These are phyloP conservation scores for Afroboletus lepidellus DNA, from an alignment of 1,284 basidiomycete species.

Conservation along the genomic window DNA sequence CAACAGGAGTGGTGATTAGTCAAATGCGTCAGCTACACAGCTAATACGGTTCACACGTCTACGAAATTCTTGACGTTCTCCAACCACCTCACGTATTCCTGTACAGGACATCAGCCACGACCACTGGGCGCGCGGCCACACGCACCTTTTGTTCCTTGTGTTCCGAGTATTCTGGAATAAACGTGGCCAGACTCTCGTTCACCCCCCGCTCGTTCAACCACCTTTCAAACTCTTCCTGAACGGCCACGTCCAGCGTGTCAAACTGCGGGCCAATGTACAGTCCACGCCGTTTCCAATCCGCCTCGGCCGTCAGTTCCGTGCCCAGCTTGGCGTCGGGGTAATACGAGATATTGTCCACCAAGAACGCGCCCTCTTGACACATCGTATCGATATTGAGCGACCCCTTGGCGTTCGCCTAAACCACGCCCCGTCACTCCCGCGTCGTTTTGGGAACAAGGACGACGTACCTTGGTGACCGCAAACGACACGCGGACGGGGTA, in stretches of 20 bases:
- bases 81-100: constrained; percentile 95
- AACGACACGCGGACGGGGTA: constrained; percentile 79
- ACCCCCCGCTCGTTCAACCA: constrained; percentile 64
- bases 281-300: constrained; percentile 90
- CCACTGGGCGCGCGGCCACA: not conserved
- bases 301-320: constrained; percentile 80
- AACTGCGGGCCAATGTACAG: constrained; percentile 94
- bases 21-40: constrained; percentile 1
- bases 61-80: constrained; percentile 82
- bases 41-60: not conserved
- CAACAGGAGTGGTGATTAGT: constrained; percentile 20
- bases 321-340: constrained; percentile 76
- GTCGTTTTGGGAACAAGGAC: not conserved
- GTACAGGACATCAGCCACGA: constrained; percentile 13
- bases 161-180: constrained; percentile 84
- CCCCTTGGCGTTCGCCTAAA: constrained; percentile 52
- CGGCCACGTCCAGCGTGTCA: constrained; percentile 82
- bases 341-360: constrained; percentile 88
- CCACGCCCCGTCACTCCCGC: constrained; percentile 2
- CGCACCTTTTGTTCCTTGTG: constrained; percentile 86
- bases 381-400: constrained; percentile 80
- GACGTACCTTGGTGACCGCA: constrained; percentile 78
- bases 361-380: constrained; percentile 81
- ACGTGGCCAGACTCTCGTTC: constrained; percentile 76
- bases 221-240: constrained; percentile 56